A percentile compares a stretch with the other conserved stretches of the same genome.
phyloP scores from a whole-genome alignment of 331 rosid species.

The Ulmus americana region DNA sequence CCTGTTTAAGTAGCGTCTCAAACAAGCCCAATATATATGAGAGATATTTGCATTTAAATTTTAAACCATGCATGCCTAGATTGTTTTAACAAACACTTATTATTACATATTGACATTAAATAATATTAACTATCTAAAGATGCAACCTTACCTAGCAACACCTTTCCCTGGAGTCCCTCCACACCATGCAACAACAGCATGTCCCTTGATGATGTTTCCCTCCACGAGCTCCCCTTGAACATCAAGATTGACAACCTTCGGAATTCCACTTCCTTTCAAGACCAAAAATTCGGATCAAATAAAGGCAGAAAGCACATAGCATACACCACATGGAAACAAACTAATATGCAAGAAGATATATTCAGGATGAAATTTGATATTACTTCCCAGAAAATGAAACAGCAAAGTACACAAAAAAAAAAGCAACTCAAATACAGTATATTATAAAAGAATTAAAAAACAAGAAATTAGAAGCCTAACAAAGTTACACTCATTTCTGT shows the following conservation, averaged over 20 bases:
- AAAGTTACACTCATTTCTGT: no score
- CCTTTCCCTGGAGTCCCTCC: slow-evolving; percentile 97
- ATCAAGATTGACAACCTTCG: slow-evolving; percentile 77
- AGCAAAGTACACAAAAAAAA: not conserved
- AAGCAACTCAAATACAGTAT: not conserved
- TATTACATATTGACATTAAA: not conserved
- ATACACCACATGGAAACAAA: slow-evolving; percentile 12
- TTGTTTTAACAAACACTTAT: not conserved
- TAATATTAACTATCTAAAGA: slow-evolving; percentile 5
- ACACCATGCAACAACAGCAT: slow-evolving; percentile 87
- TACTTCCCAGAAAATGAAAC: not conserved
- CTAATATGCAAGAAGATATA: slow-evolving; percentile 8
- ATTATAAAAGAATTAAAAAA: no score
- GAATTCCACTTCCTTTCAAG: slow-evolving; percentile 70
- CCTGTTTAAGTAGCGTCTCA: no score
- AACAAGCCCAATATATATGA: not conserved
- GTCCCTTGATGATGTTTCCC: slow-evolving; percentile 70
- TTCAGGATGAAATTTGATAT: not conserved
- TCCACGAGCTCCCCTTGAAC: slow-evolving; percentile 78
- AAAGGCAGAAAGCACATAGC: slow-evolving; percentile 13
- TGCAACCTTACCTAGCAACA: slow-evolving; percentile 73
- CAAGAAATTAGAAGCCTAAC: no score
- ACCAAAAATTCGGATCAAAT: slow-evolving; percentile 10
- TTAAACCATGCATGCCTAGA: not conserved
- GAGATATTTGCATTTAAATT: slow-evolving; percentile 4